Percentiles rank a stretch among this genome's conserved stretches.
phyloP scores from a whole-genome alignment of 2,329 filamentous ascomycete genomes.

The Beauveria brongniartii region DNA sequence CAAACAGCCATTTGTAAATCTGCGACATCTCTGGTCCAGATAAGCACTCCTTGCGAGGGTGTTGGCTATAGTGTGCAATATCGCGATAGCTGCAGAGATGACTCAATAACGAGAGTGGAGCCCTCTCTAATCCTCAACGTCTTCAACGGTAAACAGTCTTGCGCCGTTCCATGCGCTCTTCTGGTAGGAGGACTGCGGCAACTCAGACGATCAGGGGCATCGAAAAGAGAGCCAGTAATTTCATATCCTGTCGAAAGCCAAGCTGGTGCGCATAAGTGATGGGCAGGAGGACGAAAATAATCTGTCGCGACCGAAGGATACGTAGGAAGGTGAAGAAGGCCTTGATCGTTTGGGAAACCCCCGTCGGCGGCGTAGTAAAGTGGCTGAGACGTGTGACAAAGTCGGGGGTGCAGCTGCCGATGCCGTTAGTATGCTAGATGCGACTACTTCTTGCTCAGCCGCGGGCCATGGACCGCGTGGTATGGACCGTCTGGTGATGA shows the following conservation, averaged over 20 bases:
- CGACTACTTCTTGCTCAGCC: not conserved
- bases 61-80: not conserved
- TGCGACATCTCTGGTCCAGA: not conserved
- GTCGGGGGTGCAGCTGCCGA: not conserved
- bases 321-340: not conserved
- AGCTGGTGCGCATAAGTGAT: not conserved
- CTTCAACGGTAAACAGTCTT: not conserved
- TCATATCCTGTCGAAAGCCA: not conserved
- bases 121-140: not conserved
- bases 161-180: slow-evolving; percentile 4
- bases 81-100: slow-evolving; percentile 5
- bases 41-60: not conserved
- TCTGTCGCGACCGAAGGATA: not conserved
- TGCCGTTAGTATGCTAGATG: not conserved
- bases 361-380: not conserved
- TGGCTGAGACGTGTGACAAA: not conserved
- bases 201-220: slow-evolving; percentile 3
- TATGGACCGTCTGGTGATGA: not conserved
- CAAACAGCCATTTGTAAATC: slow-evolving; percentile 9
- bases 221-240: not conserved
- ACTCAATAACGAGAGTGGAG: slow-evolving; percentile 8
- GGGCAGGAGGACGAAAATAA: not conserved
- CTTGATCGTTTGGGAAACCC: not conserved
- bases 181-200: not conserved
- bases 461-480: not conserved